Base-by-base conservation (phyloP, 345 rosid genomes). In the Anacardium occidentale region DNA sequence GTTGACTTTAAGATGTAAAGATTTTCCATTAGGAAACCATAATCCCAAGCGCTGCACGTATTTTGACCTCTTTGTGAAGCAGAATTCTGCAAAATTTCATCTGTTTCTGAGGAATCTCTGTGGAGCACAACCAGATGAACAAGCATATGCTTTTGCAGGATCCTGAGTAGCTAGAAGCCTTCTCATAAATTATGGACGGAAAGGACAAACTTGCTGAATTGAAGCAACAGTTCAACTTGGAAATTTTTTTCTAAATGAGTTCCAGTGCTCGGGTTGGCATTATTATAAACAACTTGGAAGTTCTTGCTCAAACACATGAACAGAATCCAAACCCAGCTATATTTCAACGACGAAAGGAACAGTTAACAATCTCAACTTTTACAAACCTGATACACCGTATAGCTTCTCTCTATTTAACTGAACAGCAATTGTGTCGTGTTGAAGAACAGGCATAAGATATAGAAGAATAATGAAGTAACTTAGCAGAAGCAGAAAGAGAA, bases 1-100 rank as follows among this genome's bases (percentile, higher is more conserved):
- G 85, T 85, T 21, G 86, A 78, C 81, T 93, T 93, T 71, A 93
- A 76, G 29, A 81, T 85, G 47, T 82, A 54, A 51, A 91, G 91
- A 78, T 89, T 93, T 74, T 89, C 88, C 81, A 85, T 79, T 53
- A 93, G 78, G 77, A 91, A 78, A 72, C 80, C 70, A 78, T 78
- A 85, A 17, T 77, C 73, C 37, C 83, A 82, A 64, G 80, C 59
- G 69, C 64, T 75, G 71, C 75, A 73, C 25, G 56, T 57, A 69
- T 59, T 29, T 4, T 61, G 66, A 70, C 74, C 76, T 21, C 68
- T 64, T 32, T 55, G 17, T 13, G 83, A 61, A n/a, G 64, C 20
- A 42, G 66, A 68, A 34, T 25, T 26, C 26, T 71, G 77, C 90
- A 82, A 84, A 48, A 64, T 15, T 4, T 76, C 74, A 65, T 87